Evolutionary conservation across 805 yeast genomes (phyloP).

Genomic region (Ogataea paradorogensis): DNA sequence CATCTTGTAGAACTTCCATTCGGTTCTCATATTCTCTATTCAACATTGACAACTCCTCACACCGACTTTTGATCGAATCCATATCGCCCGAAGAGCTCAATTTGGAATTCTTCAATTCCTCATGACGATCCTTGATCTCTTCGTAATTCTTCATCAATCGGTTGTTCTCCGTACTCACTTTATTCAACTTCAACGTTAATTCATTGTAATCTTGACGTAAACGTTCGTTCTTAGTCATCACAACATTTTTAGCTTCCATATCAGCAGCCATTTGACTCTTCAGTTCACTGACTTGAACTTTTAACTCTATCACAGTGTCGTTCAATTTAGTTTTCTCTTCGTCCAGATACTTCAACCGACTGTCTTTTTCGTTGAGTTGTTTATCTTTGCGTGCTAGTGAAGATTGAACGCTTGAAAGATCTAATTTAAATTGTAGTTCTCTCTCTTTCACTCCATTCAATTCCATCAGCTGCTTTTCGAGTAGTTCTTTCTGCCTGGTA

Average conservation of each 20-base stretch:
- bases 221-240: conserved; percentile 42
- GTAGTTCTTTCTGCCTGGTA: conserved; percentile 36
- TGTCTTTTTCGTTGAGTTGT: conserved; percentile 37
- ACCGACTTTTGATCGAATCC: conserved; percentile 57
- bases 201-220: conserved; percentile 32
- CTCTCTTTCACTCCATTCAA: conserved; percentile 37
- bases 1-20: conserved; percentile 73
- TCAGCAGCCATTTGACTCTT: conserved; percentile 35
- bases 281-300: conserved; percentile 40
- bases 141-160: conserved; percentile 39
- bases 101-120: conserved; percentile 34
- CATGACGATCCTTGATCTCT: conserved; percentile 37
- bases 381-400: conserved; percentile 46
- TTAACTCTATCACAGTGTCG: conserved; percentile 38
- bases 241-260: conserved; percentile 38
- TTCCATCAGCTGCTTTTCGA: conserved; percentile 33
- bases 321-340: conserved; percentile 40
- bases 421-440: conserved; percentile 47
- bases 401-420: conserved; percentile 44
- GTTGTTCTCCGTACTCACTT: conserved; percentile 43
- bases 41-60: conserved; percentile 68
- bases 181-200: conserved; percentile 37
- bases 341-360: conserved; percentile 35
- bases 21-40: conserved; percentile 60
- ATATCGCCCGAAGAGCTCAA: conserved; percentile 36